Evolutionary conservation across 371 early-diverging fungal species (phyloP), one percentile per base, ranked within the genome.

Genomic region (Apophysomyces elegans): DNA sequence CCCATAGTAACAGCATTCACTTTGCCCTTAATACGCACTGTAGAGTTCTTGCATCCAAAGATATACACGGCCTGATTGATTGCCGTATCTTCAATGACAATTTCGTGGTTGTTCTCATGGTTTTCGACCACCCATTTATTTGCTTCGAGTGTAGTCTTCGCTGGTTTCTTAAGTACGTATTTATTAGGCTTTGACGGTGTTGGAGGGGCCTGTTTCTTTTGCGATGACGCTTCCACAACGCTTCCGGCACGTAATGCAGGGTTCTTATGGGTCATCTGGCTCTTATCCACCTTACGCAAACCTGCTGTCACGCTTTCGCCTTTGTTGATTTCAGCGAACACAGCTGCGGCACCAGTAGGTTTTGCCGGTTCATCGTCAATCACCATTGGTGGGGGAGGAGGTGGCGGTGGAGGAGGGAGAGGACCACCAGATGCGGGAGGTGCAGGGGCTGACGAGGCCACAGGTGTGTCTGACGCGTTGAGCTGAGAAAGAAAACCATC

Each of bases 241-340:
- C 87, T 80, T 41, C 83, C 71, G 4, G 87, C 88, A 26, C 97
- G 88, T 16, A 97, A 77, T 16, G 82, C 86, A 0, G 97, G 97
- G 83, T 96, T 97, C 80, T 98, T 98, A 85, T 97, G 97, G 12
- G 96, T 96, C 97, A 96, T 97, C 74, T 98, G 90, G 61, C 86
- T 87, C 81, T 90, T 93, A 65, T 96, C 96, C 0, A 98, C 99
- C 80, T 97, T 97, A 61, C 91, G 90, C 68, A 98, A 81, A 13
- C 90, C 91, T 26, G 92, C 68, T 7, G 97, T 96, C 59, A 96
- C 82, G 36, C 68, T 76, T 43, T 81, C 81, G 56, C 95, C 97
- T 62, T 90, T 85, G 84, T 95, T 97, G 77, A 98, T 80, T 58
- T 92, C 92, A 45, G 90, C 91, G 81, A 96, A 95, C 38, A 98